Percentiles rank a stretch among this genome's conserved stretches.
These are phyloP conservation scores for Saccharomycopsis hybrid DNA, from an alignment of 1,139 yeast genomes.

Conservation along the genomic window DNA sequence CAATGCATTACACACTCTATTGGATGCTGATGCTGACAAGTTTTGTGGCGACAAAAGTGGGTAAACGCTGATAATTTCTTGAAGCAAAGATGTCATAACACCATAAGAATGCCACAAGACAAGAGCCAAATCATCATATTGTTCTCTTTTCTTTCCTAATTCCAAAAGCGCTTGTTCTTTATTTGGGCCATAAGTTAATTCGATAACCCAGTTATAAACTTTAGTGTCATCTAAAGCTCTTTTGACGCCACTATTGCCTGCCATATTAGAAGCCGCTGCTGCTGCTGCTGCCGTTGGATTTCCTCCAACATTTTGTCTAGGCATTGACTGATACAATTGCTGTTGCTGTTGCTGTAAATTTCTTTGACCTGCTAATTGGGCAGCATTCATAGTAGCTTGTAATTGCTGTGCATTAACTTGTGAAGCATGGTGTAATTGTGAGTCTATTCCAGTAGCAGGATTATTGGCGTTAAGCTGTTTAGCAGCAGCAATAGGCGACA, in stretches of 20 bases:
- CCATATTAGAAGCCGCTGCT: neutral
- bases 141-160: conserved; percentile 89
- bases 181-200: conserved; percentile 81
- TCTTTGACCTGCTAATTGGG: conserved; percentile 21
- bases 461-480: neutral
- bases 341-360: conserved; percentile 5
- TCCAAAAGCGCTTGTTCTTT: conserved; percentile 90
- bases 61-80: conserved; percentile 85
- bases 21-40: conserved; percentile 79
- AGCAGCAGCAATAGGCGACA: neutral
- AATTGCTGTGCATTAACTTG: conserved; percentile 20
- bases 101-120: conserved; percentile 96
- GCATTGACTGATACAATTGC: neutral
- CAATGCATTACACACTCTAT: conserved; percentile 91
- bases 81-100: conserved; percentile 85
- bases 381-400: conserved; percentile 21
- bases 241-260: conserved; percentile 20
- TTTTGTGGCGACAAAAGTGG: conserved; percentile 86
- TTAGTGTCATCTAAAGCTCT: conserved; percentile 79
- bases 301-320: neutral
- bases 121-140: conserved; percentile 86
- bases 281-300: conserved; percentile 5
- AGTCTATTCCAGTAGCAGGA: neutral
- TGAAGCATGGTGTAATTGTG: conserved; percentile 1
- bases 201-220: conserved; percentile 86